Conservation (phyloP, 805 yeast genomes). For the Candida tibetensis region DNA sequence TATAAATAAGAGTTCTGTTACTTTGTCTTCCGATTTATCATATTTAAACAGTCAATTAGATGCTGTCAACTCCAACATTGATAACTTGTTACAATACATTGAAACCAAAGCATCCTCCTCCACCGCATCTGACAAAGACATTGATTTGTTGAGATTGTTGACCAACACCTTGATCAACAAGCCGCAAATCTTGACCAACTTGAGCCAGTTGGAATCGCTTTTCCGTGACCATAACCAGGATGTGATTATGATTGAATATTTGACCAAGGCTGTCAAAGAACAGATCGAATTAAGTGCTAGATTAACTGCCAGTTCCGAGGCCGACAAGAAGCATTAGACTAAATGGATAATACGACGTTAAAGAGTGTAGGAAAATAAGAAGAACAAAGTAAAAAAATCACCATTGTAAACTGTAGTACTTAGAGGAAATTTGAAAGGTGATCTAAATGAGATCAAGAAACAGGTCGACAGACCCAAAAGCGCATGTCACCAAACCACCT, state of each 20-base stretch:
- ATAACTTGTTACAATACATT: constrained; percentile 48
- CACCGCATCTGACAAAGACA: constrained; percentile 45
- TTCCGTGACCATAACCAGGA: constrained; percentile 77
- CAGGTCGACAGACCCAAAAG: too few relatives aligned
- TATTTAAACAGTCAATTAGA: constrained; percentile 46
- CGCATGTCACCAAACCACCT: too few relatives aligned
- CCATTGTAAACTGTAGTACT: too few relatives aligned
- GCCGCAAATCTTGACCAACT: constrained; percentile 47
- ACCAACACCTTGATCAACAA: constrained; percentile 54
- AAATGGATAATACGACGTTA: neutral
- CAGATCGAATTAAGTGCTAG: constrained; percentile 79
- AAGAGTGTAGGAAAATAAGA: too few relatives aligned
- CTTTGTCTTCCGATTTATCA: constrained; percentile 35
- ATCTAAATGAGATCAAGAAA: too few relatives aligned
- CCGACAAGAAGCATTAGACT: constrained; percentile 13
- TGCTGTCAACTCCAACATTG: constrained; percentile 46
- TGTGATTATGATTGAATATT: constrained; percentile 73
- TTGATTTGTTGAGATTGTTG: constrained; percentile 64
- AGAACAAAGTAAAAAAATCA: too few relatives aligned
- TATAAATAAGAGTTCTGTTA: constrained; percentile 26
- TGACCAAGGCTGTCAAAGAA: constrained; percentile 79
- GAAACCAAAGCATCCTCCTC: constrained; percentile 35
- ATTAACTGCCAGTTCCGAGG: constrained; percentile 37
- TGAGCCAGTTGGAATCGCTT: constrained; percentile 53
- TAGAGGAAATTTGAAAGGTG: too few relatives aligned